Conservation (phyloP, 139 green algal species). For the Astrephomene gubernaculifera region DNA sequence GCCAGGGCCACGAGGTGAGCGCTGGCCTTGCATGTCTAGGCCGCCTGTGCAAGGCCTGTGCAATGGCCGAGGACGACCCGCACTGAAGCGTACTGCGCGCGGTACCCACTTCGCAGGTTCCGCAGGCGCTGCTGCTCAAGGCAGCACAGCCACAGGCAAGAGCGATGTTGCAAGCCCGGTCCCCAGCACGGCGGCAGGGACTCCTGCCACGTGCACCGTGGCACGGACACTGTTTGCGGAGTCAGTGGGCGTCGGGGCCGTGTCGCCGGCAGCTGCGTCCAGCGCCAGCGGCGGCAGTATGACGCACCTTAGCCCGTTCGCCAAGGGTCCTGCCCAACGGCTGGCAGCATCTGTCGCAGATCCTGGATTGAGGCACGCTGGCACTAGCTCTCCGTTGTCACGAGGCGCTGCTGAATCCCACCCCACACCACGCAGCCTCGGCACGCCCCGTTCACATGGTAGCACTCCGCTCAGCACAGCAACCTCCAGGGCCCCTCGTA, state of each 20-base stretch:
- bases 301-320: conserved; percentile 33
- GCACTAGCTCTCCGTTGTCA: too few relatives aligned
- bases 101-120: too few relatives aligned
- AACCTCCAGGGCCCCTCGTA: neutral
- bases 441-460: too few relatives aligned
- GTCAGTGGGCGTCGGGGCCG: neutral
- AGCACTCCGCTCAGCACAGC: neutral
- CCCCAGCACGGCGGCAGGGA: neutral
- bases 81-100: too few relatives aligned
- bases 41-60: too few relatives aligned
- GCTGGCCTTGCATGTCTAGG: too few relatives aligned
- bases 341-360: neutral
- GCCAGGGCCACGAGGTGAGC: too few relatives aligned
- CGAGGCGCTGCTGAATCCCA: too few relatives aligned
- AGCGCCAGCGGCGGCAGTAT: conserved; percentile 5
- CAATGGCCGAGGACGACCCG: too few relatives aligned
- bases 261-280: neutral
- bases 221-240: conserved; percentile 19
- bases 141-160: neutral
- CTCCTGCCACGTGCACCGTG: neutral
- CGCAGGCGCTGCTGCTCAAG: neutral
- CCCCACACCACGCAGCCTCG: too few relatives aligned
- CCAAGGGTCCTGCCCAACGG: conserved; percentile 4
- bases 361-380: too few relatives aligned
- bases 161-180: neutral